These are phyloP conservation scores for Mycosphaerella sp. DNA, from an alignment of 2,329 filamentous ascomycete genomes.

Conservation along the genomic window DNA sequence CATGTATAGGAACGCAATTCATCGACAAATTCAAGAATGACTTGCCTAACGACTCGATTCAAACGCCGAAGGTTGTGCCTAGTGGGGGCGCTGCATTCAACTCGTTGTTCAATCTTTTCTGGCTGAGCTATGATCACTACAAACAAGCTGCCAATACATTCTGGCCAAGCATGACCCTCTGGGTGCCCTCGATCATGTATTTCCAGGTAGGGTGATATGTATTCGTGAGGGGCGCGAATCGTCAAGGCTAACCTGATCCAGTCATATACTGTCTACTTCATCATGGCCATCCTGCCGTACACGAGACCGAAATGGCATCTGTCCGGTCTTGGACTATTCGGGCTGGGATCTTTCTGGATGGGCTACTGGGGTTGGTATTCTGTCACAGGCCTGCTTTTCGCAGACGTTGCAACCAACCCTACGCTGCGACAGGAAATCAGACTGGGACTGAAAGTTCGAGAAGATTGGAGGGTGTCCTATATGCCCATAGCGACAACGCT, in stretches of 20 bases:
- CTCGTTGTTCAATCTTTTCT: conserved; percentile 45
- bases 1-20: conserved; percentile 18
- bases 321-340: conserved; percentile 29
- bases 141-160: conserved; percentile 39
- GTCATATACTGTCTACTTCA: conserved; percentile 45
- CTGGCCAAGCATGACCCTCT: conserved; percentile 44
- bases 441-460: conserved; percentile 20
- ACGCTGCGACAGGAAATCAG: conserved; percentile 20
- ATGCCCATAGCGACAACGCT: conserved; percentile 15
- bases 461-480: conserved; percentile 22
- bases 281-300: conserved; percentile 44
- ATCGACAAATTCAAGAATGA: conserved; percentile 36
- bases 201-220: conserved; percentile 31
- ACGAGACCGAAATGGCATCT: conserved; percentile 40
- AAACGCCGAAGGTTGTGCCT: conserved; percentile 30
- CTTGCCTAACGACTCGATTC: conserved; percentile 37
- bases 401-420: conserved; percentile 23
- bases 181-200: conserved; percentile 43
- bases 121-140: conserved; percentile 37
- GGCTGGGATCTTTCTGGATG: conserved; percentile 31
- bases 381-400: conserved; percentile 26
- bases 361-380: conserved; percentile 31
- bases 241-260: conserved; percentile 1
- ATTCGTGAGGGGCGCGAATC: background rate
- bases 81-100: conserved; percentile 43